These are phyloP conservation scores for Pyrenophora graminea DNA, from an alignment of 2,329 filamentous ascomycete genomes.

Conservation along the genomic window DNA sequence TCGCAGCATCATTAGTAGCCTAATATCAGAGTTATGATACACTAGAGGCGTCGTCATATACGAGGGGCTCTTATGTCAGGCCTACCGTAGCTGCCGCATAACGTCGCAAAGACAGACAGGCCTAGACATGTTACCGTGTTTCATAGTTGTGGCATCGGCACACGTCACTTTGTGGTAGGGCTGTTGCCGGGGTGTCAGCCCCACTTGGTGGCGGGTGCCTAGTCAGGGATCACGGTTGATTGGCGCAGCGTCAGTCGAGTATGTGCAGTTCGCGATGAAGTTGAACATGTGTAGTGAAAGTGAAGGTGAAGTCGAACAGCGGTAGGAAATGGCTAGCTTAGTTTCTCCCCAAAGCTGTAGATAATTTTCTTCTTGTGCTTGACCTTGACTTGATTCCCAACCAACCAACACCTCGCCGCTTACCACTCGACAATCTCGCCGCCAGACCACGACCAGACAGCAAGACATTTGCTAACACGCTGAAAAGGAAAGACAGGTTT, in stretches of 20 bases:
- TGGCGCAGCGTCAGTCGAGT: slow-evolving; percentile 5
- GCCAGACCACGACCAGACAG: background rate
- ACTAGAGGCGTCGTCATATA: background rate
- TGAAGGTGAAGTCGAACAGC: slow-evolving; percentile 3
- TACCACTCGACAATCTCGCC: background rate
- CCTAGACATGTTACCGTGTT: slow-evolving; percentile 4
- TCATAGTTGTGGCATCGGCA: slow-evolving; percentile 5
- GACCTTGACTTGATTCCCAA: background rate
- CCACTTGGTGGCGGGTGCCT: slow-evolving; percentile 15
- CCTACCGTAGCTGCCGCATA: background rate
- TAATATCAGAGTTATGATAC: background rate
- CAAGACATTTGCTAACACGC: background rate
- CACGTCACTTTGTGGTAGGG: slow-evolving; percentile 12
- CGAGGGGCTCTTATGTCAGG: background rate
- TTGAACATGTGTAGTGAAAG: background rate
- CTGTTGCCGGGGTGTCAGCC: slow-evolving; percentile 14
- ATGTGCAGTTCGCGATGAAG: slow-evolving; percentile 6
- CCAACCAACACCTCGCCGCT: background rate
- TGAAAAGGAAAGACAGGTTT: background rate
- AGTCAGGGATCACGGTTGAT: slow-evolving; percentile 8
- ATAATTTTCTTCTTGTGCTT: background rate
- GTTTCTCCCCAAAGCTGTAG: background rate
- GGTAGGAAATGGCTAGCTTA: slow-evolving; percentile 1
- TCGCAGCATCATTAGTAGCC: background rate
- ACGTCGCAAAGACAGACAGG: background rate